phyloP scores from a whole-genome alignment of 2,329 filamentous ascomycete species.

The Alternaria gaisen region DNA sequence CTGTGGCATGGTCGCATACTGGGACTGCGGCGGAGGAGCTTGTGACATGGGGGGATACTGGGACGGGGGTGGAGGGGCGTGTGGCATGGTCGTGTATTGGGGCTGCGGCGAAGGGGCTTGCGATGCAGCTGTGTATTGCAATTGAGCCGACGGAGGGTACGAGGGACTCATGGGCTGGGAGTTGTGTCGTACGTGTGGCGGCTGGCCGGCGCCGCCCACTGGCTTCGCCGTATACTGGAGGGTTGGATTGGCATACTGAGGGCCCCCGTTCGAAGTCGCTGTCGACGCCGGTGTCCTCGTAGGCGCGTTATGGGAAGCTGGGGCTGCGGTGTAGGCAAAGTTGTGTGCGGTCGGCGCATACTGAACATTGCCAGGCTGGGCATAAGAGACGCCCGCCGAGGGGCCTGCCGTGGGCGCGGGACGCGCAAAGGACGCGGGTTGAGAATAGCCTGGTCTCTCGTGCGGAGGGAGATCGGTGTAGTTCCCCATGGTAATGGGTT shows the following conservation, averaged over 20 bases:
- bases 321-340: conserved; percentile 39
- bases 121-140: conserved; percentile 9
- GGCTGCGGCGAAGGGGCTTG: conserved; percentile 18
- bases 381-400: conserved; percentile 31
- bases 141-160: conserved; percentile 23
- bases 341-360: conserved; percentile 42
- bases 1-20: conserved; percentile 39
- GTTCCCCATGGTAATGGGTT: conserved; percentile 55
- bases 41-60: conserved; percentile 6
- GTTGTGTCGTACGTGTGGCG: conserved; percentile 38
- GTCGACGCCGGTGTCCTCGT: conserved; percentile 30
- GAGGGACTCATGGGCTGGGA: conserved; percentile 32
- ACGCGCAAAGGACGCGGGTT: conserved; percentile 15
- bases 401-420: conserved; percentile 24
- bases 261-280: conserved; percentile 23
- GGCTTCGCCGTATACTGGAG: conserved; percentile 56
- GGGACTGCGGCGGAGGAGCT: conserved; percentile 19
- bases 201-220: conserved; percentile 33
- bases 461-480: conserved; percentile 56
- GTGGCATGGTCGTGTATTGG: conserved; percentile 39
- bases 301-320: conserved; percentile 34
- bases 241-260: conserved; percentile 54
- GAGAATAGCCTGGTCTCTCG: conserved; percentile 52
- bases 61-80: conserved; percentile 26
- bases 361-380: conserved; percentile 39